Evolutionary conservation across 2,329 filamentous ascomycete genomes (phyloP), one percentile per base, ranked within the genome.

Genomic region (Nemania serpens): DNA sequence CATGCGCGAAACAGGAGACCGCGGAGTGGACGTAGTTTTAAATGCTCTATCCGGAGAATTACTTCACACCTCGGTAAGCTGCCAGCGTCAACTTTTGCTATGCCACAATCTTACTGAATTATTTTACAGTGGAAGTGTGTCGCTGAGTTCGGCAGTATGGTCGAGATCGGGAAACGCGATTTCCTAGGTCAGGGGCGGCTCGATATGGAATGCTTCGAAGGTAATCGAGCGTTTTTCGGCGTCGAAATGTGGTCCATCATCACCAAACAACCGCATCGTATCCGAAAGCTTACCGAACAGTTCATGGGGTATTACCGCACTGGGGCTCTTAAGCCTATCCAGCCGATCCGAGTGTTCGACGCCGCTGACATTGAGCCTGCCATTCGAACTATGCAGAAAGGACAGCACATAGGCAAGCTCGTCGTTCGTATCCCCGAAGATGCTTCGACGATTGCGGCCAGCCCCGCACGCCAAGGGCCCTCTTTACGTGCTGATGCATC

Each of bases 81-180:
- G n/a, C n/a, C n/a, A n/a, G n/a, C n/a, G n/a, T n/a, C n/a, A n/a
- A n/a, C n/a, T n/a, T n/a, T n/a, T n/a, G n/a, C n/a, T n/a, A n/a
- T n/a, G n/a, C n/a, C n/a, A n/a, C n/a, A n/a, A n/a, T n/a, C n/a
- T n/a, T n/a, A n/a, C n/a, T n/a, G n/a, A n/a, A n/a, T n/a, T n/a
- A n/a, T n/a, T n/a, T n/a, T n/a, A n/a, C n/a, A n/a, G 0, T 58
- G 54, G 63, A 61, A 53, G 12, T 65, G 62, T 22, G 62, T 64
- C 22, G 58, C 62, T 2, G 52, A 59, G 17, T 59, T 57, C 13
- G 62, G 62, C 5, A 54, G 22, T 4, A 62, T 64, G 59, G 49
- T 65, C 2, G 59, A 65, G 36, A 54, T 65, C n/a, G 62, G 76
- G 2, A 78, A 76, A 45, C 55, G 59, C 3, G 62, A 62, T 17